Base-by-base conservation (phyloP, 169 alveolate species). In the Eimeria zaria region DNA sequence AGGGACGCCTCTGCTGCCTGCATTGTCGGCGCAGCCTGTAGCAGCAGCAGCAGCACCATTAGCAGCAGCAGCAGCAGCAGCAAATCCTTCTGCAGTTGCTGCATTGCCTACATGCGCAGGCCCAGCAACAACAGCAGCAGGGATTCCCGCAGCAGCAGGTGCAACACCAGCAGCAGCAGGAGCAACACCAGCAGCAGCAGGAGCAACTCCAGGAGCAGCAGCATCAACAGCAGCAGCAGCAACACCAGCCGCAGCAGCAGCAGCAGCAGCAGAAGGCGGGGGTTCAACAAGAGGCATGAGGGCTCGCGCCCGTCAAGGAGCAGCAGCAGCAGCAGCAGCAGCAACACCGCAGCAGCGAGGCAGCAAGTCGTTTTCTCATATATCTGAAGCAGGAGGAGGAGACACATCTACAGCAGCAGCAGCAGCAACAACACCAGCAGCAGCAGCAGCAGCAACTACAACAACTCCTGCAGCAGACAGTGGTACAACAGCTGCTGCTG, bases 181-280 rank as follows among this genome's bases (percentile, higher is more conserved):
- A 9, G 30, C 39, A 69, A 22, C 48, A 69, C 12, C 80, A 12
- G 80, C 46, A 69, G 46, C 48, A 30, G 46, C 80, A 36, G 80
- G 33, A n/a, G 46, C 46, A 30, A n/a, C 80, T 11, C n/a, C 80
- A 69, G 80, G 27, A 69, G 20, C 67, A 11, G 27, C 67, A 18
- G 78, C n/a, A n/a, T n/a, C n/a, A n/a, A n/a, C 87, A 76, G 87
- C 60, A 76, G 87, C 87, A 76, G 60, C 48, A 69, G 87, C 22
- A 0, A 46, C 87, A 8, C 48, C 81, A 71, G 48, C 53, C 14
- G 81, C 81, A 71, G 81, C 44, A 39, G 81, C 12, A 0, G 2
- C 16, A 12, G 87, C 62, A 18, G 48, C 62, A 11, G 87, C 27
- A 36, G 60, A 60, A 16, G 27, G 48, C 11, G 60, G 41, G 58